Conservation (phyloP, 2,329 filamentous ascomycete species). For the Pseudogymnoascus sp. region DNA sequence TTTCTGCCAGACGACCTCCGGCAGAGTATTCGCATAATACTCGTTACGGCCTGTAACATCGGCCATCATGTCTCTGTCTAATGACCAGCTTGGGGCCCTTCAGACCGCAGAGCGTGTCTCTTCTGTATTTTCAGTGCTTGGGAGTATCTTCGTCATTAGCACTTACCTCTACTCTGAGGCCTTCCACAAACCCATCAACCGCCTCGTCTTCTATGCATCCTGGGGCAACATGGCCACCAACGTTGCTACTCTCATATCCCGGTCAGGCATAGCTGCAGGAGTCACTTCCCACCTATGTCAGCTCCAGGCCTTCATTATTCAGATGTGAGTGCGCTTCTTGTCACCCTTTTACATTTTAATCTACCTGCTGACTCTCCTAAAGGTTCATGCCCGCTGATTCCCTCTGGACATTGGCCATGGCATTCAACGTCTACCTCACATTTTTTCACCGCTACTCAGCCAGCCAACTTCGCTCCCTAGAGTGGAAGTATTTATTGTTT, state of each 20-base stretch:
- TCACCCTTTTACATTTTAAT: background rate
- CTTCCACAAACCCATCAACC: constrained; percentile 52
- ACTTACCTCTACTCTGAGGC: constrained; percentile 42
- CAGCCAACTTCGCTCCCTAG: constrained; percentile 41
- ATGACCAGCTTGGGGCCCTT: background rate
- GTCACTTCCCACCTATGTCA: constrained; percentile 43
- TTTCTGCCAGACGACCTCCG: background rate
- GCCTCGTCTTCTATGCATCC: constrained; percentile 54
- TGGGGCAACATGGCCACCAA: constrained; percentile 55
- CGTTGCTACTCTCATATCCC: constrained; percentile 50
- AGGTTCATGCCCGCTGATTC: constrained; percentile 50
- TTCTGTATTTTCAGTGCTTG: constrained; percentile 44
- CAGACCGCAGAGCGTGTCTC: constrained; percentile 26
- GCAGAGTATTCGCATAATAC: background rate
- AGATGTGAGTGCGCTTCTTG: constrained; percentile 53
- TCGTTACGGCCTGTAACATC: background rate
- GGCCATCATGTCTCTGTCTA: background rate
- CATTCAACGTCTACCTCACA: constrained; percentile 54
- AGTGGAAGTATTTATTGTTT: constrained; percentile 46
- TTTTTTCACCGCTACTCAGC: constrained; percentile 50
- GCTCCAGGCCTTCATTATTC: constrained; percentile 73
- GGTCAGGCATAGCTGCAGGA: constrained; percentile 30
- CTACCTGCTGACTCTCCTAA: constrained; percentile 12
- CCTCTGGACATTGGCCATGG: constrained; percentile 53
- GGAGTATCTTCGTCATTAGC: constrained; percentile 45